Conservation (phyloP, 2,329 filamentous ascomycete genomes). For the Emmonsia crescens region DNA sequence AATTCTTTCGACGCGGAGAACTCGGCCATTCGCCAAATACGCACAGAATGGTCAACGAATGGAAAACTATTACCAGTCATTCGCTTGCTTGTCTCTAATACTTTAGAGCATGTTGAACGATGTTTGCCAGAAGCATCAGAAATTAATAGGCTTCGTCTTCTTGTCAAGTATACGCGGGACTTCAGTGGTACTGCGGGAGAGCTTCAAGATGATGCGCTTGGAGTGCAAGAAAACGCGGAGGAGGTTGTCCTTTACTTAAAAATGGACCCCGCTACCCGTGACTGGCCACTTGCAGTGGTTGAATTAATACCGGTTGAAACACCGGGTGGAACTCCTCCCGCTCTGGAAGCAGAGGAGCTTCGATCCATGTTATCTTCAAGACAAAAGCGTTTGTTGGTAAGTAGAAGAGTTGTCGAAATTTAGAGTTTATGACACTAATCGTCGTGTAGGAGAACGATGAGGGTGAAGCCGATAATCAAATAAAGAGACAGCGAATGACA, state of each 20-base stretch:
- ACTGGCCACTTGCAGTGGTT: constrained; percentile 29
- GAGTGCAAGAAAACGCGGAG: constrained; percentile 30
- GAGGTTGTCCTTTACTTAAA: constrained; percentile 26
- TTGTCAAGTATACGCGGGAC: constrained; percentile 25
- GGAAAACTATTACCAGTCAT: constrained; percentile 33
- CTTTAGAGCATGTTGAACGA: constrained; percentile 35
- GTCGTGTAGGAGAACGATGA: constrained; percentile 19
- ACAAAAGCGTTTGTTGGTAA: constrained; percentile 20
- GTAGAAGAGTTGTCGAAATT: background rate
- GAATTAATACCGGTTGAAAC: constrained; percentile 28
- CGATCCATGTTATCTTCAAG: constrained; percentile 17
- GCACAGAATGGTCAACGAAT: constrained; percentile 16
- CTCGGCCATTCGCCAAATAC: constrained; percentile 14
- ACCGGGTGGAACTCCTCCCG: constrained; percentile 18
- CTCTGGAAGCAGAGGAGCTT: constrained; percentile 10
- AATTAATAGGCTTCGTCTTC: constrained; percentile 23
- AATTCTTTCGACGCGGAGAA: constrained; percentile 31
- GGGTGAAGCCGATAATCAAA: constrained; percentile 18
- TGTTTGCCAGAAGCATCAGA: constrained; percentile 31
- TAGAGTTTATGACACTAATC: background rate
- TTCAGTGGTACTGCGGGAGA: constrained; percentile 29
- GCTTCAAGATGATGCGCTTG: constrained; percentile 32
- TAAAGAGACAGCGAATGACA: constrained; percentile 31
- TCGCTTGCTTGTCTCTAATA: constrained; percentile 36
- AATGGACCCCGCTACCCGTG: constrained; percentile 25